Evolutionary conservation across 2,329 filamentous ascomycete species (phyloP), one percentile per base, ranked within the genome.

Genomic region (Bipolaris cookei): DNA sequence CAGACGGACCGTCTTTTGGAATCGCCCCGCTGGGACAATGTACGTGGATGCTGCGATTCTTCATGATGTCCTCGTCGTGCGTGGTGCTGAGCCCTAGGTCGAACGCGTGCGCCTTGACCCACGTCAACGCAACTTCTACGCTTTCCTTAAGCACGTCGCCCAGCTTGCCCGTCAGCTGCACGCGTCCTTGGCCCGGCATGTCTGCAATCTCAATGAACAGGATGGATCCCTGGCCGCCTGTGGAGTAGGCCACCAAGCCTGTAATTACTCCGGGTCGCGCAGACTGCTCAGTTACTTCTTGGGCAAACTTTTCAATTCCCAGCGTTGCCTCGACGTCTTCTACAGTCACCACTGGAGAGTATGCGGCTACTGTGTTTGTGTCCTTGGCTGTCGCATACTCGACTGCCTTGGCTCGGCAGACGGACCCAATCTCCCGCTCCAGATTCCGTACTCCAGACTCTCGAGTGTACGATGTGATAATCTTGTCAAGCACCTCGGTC

Each of bases 121-220:
- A 99, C 14, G 90, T 94, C 32, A 98, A 83, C 10, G 95, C 95
- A 18, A 99, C 95, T 77, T 98, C 94, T 39, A 98, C 95, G 62
- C 89, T 94, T 78, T 99, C 95, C 78, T 98, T 98, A 57, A 99
- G 86, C 28, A 99, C 95, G 67, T 97, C 93, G 62, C 95, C 95
- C 6, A 99, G 87, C 76, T 96, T 98, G 60, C 95, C 95, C 1
- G 95, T 99, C 23, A 99, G 87, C 78, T 98, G 95, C 34, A 99
- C 92, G 51, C 90, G 88, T 32, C 95, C 95, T 54, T 86, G 89
- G 41, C 95, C 95, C 0, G 95, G 95, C 92, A 98, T 98, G 73
- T 97, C 93, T 10, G 94, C 92, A 42, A 97, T 92, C 78, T 99
- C 95, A 68, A 99, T 99, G 82, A 99, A 99, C 54, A 99, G 84